phyloP scores from a whole-genome alignment of 1,139 yeast genomes.

The Blastobotrys arbuscula region DNA sequence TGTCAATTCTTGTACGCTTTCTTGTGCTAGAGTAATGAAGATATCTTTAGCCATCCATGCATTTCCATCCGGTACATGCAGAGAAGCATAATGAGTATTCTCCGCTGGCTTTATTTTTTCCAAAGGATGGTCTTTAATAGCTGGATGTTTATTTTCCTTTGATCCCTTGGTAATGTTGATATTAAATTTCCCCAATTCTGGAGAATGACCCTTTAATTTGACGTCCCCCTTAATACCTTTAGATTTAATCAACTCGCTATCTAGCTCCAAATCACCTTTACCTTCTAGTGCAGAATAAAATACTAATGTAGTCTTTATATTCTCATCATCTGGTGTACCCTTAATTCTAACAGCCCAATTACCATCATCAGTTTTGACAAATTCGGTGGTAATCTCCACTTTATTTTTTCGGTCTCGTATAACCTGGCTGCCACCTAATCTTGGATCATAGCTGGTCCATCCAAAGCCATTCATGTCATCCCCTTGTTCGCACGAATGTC shows the following conservation, averaged over 20 bases:
- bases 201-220: slow-evolving; percentile 31
- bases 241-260: slow-evolving; percentile 20
- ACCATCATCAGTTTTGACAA: slow-evolving; percentile 67
- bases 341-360: slow-evolving; percentile 72
- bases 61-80: slow-evolving; percentile 65
- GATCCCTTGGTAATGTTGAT: slow-evolving; percentile 30
- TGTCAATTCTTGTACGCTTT: slow-evolving; percentile 51
- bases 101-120: slow-evolving; percentile 31
- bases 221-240: slow-evolving; percentile 32
- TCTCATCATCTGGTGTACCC: slow-evolving; percentile 55
- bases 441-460: slow-evolving; percentile 83
- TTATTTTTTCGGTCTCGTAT: slow-evolving; percentile 64
- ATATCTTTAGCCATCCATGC: slow-evolving; percentile 80
- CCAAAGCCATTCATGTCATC: slow-evolving; percentile 73
- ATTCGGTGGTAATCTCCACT: slow-evolving; percentile 60
- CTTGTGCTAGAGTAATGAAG: slow-evolving; percentile 63
- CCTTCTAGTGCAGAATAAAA: slow-evolving; percentile 77
- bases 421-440: slow-evolving; percentile 77
- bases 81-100: slow-evolving; percentile 60
- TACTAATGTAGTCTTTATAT: slow-evolving; percentile 54
- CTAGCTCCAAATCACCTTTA: slow-evolving; percentile 34
- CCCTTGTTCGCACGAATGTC: slow-evolving; percentile 75
- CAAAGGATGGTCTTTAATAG: slow-evolving; percentile 22
- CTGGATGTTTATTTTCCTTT: slow-evolving; percentile 29
- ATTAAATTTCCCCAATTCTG: slow-evolving; percentile 34